Conservation (phyloP, 805 yeast genomes). For the Clavispora asparagi region DNA sequence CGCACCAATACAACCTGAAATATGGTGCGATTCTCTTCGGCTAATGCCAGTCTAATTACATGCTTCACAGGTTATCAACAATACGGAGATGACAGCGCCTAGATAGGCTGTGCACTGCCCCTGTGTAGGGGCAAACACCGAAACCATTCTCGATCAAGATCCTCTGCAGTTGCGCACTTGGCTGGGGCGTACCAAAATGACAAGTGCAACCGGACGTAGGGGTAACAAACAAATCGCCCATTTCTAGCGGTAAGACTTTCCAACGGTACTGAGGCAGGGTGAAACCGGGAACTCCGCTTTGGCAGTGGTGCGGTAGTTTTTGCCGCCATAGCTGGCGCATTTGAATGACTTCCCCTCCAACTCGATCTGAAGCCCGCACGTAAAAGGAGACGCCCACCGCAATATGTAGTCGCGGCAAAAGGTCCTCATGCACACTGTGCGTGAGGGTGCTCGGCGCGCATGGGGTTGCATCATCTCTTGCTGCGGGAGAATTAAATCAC, state of each 20-base stretch:
- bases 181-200: not conserved
- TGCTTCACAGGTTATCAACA: no score
- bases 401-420: not conserved
- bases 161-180: not conserved
- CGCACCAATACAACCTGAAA: no score
- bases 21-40: no score
- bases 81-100: not conserved
- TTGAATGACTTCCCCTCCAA: not conserved
- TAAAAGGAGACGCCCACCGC: not conserved
- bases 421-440: not conserved
- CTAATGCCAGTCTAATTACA: no score
- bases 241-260: no score
- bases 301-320: no score
- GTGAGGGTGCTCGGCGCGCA: not conserved
- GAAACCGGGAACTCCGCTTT: no score
- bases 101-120: no score
- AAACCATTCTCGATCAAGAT: not conserved
- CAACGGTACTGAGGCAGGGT: no score
- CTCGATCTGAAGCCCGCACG: not conserved
- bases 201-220: not conserved
- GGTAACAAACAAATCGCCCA: no score
- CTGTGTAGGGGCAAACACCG: not conserved
- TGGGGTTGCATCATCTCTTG: not conserved
- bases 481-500: not conserved
- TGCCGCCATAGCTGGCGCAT: not conserved